These are phyloP conservation scores for Osmanthus fragrans DNA, from an alignment of 257 asterid genomes.

Conservation along the genomic window DNA sequence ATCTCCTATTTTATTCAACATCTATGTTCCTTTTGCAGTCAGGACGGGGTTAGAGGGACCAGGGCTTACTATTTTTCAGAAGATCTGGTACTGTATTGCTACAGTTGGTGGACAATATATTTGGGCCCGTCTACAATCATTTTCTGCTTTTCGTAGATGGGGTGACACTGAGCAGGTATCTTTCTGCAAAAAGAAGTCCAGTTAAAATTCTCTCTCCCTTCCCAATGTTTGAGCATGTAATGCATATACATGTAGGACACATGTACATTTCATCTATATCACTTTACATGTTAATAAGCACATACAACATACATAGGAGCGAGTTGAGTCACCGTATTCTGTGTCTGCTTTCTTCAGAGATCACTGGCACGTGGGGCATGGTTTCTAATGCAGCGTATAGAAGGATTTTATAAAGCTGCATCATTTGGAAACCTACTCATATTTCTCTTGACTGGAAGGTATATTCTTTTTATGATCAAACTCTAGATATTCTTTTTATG, in stretches of 20 bases:
- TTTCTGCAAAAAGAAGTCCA: constrained; percentile 9
- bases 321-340: background rate
- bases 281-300: background rate
- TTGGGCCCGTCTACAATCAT: constrained; percentile 87
- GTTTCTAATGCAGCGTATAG: constrained; percentile 77
- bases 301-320: constrained; percentile 5
- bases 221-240: background rate
- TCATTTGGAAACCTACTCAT: constrained; percentile 85
- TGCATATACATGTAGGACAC: constrained; percentile 1
- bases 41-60: constrained; percentile 89
- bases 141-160: constrained; percentile 96
- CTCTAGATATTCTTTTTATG: too few relatives aligned
- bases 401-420: constrained; percentile 89
- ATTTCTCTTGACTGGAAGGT: constrained; percentile 94
- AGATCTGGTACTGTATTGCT: constrained; percentile 87
- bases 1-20: constrained; percentile 7
- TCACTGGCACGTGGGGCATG: constrained; percentile 79
- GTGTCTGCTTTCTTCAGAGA: constrained; percentile 48
- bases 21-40: constrained; percentile 40
- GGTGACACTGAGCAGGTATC: constrained; percentile 90
- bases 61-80: constrained; percentile 82
- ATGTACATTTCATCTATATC: background rate
- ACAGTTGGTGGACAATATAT: constrained; percentile 94
- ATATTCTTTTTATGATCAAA: constrained; percentile 1
- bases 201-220: background rate